Percentiles rank a stretch among this genome's conserved stretches.
These are phyloP conservation scores for Tagetes erecta DNA, from an alignment of 129 eudicot species.

Conservation along the genomic window DNA sequence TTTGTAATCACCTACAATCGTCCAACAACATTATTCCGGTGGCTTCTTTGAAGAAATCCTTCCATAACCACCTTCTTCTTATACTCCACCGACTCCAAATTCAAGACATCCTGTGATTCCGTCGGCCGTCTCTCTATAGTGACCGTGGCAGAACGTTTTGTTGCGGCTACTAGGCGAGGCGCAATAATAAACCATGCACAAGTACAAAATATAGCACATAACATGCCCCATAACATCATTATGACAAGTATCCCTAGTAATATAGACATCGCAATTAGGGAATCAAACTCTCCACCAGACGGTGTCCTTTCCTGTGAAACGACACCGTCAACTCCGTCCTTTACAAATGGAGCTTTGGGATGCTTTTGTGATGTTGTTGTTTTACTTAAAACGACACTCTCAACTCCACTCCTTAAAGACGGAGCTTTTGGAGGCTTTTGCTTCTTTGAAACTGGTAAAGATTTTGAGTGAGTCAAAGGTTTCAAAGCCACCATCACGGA, in stretches of 20 bases:
- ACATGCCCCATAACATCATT: conserved; percentile 67
- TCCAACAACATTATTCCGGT: conserved; percentile 32
- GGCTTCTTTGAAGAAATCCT: conserved; percentile 56
- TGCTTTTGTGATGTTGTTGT: background rate
- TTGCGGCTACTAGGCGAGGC: conserved; percentile 30
- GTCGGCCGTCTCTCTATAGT: conserved; percentile 12
- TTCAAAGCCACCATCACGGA: too few species aligned
- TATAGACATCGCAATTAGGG: conserved; percentile 47
- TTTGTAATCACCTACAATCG: conserved; percentile 18
- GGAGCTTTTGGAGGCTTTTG: conserved; percentile 8
- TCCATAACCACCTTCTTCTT: conserved; percentile 59
- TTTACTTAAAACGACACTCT: background rate
- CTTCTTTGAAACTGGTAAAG: conserved; percentile 15
- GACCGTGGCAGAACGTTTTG: background rate
- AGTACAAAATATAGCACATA: conserved; percentile 65
- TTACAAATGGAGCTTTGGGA: background rate
- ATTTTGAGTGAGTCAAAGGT: conserved; percentile 13
- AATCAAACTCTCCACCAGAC: conserved; percentile 34
- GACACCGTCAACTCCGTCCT: background rate
- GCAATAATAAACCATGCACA: conserved; percentile 55
- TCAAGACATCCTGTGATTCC: conserved; percentile 1
- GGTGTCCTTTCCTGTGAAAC: background rate
- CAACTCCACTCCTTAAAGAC: background rate
- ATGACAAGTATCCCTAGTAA: conserved; percentile 40
- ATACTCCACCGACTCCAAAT: conserved; percentile 39